Evolutionary conservation across 2,329 filamentous ascomycete species (phyloP).

Genomic region (Curvularia eragrostidis): DNA sequence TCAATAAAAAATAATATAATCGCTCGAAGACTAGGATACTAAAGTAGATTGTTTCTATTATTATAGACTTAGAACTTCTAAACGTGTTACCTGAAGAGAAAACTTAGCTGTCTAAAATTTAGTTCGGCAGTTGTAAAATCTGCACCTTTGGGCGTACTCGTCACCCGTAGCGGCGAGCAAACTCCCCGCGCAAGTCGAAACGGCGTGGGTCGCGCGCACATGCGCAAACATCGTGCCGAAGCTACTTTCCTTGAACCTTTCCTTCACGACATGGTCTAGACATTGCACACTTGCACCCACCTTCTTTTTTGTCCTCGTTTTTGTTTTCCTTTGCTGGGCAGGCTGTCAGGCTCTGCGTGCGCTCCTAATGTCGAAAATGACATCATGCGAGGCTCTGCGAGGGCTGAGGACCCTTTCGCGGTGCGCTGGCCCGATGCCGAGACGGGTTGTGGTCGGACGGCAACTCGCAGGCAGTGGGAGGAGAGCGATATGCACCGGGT

Average conservation of each 20-base stretch:
- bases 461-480: conserved; percentile 8
- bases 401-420: conserved; percentile 39
- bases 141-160: background rate
- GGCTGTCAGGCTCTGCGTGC: conserved; percentile 5
- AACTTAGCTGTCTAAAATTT: too few species aligned
- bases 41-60: too few species aligned
- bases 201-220: conserved; percentile 23
- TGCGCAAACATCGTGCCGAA: conserved; percentile 14
- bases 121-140: too few species aligned
- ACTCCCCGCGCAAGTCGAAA: conserved; percentile 29
- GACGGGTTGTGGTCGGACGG: conserved; percentile 11
- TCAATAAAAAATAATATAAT: too few species aligned
- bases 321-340: background rate
- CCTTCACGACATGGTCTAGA: conserved; percentile 22
- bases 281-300: background rate
- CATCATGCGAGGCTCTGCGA: conserved; percentile 44
- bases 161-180: conserved; percentile 19
- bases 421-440: conserved; percentile 28
- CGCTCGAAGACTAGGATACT: too few species aligned
- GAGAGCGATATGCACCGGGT: conserved; percentile 40
- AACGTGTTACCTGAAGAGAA: background rate
- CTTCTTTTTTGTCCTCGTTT: background rate
- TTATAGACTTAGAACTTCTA: too few species aligned
- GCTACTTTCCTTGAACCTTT: conserved; percentile 6
- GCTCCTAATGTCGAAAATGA: conserved; percentile 33